Percentiles rank a stretch among this genome's conserved stretches.
These are phyloP conservation scores for Naematelia encephala DNA, from an alignment of 768 basidiomycete genomes.

Conservation along the genomic window DNA sequence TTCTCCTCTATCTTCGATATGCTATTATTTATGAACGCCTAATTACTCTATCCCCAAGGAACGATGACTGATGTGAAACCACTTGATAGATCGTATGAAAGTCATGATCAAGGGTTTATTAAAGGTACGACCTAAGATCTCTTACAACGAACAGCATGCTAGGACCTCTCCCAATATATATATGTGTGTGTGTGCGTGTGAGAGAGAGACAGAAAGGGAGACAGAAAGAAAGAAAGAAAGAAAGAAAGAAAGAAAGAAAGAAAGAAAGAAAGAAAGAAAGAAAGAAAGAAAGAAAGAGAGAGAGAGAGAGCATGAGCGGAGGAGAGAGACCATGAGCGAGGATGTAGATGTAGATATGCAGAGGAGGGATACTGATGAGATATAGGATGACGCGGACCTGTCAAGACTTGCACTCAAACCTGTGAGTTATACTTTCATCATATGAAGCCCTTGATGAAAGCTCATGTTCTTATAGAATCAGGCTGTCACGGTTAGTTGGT, in stretches of 20 bases:
- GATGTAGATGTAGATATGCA: no score
- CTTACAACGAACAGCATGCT: background rate
- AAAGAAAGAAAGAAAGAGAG: no score
- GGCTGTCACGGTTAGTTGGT: conserved; percentile 69
- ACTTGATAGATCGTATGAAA: conserved; percentile 95
- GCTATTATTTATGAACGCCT: no score
- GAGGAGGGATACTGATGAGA: no score
- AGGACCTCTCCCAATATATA: background rate
- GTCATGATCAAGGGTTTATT: conserved; percentile 59
- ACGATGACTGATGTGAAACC: no score
- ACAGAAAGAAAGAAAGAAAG: no score
- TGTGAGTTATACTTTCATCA: conserved; percentile 51
- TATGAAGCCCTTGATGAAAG: background rate
- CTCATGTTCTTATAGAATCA: conserved; percentile 60
- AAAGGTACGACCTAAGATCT: background rate
- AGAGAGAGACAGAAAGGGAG: background rate
- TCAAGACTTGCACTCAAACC: conserved; percentile 76
- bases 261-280: no score
- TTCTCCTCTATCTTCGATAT: no score
- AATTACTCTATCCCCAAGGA: no score
- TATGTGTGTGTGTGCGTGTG: conserved; percentile 1
- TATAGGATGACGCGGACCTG: conserved; percentile 81
- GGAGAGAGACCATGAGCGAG: no score
- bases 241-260: no score
- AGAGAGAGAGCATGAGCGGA: no score